Percentiles rank a stretch among this genome's conserved stretches.
phyloP scores from a whole-genome alignment of 1,139 yeast genomes.

The Suzukiozyma palmioleophila region DNA sequence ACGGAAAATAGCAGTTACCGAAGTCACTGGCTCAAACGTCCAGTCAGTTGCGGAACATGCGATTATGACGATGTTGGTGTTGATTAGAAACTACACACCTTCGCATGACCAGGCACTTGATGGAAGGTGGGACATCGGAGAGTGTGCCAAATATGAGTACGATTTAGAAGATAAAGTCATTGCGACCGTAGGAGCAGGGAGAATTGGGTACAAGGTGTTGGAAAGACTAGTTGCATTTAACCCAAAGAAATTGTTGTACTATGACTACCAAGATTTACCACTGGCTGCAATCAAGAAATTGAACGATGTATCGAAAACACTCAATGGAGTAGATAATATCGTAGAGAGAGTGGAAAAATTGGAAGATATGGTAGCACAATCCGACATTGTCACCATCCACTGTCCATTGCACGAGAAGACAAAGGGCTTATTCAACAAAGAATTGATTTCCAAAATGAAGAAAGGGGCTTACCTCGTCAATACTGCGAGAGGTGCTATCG shows the following conservation, averaged over 20 bases:
- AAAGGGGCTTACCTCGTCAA: conserved; percentile 74
- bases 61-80: conserved; percentile 64
- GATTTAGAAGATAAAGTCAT: conserved; percentile 74
- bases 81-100: conserved; percentile 75
- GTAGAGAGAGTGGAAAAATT: conserved; percentile 60
- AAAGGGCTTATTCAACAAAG: conserved; percentile 62
- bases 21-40: conserved; percentile 81
- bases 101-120: conserved; percentile 64
- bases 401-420: conserved; percentile 74
- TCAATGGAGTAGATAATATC: conserved; percentile 32
- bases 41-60: conserved; percentile 81
- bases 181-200: conserved; percentile 79
- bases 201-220: conserved; percentile 74
- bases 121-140: conserved; percentile 78
- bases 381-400: conserved; percentile 75
- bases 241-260: conserved; percentile 69
- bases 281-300: conserved; percentile 51
- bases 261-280: conserved; percentile 70
- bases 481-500: conserved; percentile 82
- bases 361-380: conserved; percentile 63
- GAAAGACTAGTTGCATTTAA: conserved; percentile 71
- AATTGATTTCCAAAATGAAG: conserved; percentile 66
- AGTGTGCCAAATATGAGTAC: conserved; percentile 65
- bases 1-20: conserved; percentile 59
- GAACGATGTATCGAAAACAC: conserved; percentile 34